Evolutionary conservation across 2,329 filamentous ascomycete genomes (phyloP).

Genomic region (Alternaria ventricosa): DNA sequence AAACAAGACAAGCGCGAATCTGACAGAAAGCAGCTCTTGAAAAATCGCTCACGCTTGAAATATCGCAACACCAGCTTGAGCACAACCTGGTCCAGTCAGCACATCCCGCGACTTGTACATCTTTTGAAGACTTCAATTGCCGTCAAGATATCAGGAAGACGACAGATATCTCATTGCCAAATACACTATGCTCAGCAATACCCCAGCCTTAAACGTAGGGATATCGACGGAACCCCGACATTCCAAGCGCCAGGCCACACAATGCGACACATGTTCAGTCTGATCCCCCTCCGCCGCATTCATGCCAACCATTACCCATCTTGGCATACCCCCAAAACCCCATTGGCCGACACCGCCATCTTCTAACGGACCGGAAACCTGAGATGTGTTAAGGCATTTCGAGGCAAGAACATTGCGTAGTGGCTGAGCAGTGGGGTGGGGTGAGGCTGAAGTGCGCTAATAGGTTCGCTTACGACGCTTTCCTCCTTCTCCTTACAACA

Average conservation of each 20-base stretch:
- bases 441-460: slow-evolving; percentile 8
- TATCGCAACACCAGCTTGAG: not conserved
- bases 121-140: not conserved
- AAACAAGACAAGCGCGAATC: not conserved
- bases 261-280: slow-evolving; percentile 29
- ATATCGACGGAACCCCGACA: slow-evolving; percentile 24
- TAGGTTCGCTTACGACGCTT: slow-evolving; percentile 13
- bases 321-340: not conserved
- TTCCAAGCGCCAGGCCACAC: slow-evolving; percentile 25
- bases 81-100: not conserved
- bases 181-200: not conserved
- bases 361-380: slow-evolving; percentile 34
- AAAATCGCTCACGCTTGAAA: accelerated
- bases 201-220: not conserved
- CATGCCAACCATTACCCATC: slow-evolving; percentile 5
- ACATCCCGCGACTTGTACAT: not conserved
- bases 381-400: slow-evolving; percentile 15
- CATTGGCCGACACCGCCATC: slow-evolving; percentile 1
- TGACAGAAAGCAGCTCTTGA: not conserved
- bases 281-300: slow-evolving; percentile 17
- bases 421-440: slow-evolving; percentile 17
- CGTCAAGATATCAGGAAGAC: not conserved
- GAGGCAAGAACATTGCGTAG: slow-evolving; percentile 8
- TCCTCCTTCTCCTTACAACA: not conserved
- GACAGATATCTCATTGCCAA: not conserved